Base-by-base conservation (phyloP, 345 rosid species). In the Geranium brycei region DNA sequence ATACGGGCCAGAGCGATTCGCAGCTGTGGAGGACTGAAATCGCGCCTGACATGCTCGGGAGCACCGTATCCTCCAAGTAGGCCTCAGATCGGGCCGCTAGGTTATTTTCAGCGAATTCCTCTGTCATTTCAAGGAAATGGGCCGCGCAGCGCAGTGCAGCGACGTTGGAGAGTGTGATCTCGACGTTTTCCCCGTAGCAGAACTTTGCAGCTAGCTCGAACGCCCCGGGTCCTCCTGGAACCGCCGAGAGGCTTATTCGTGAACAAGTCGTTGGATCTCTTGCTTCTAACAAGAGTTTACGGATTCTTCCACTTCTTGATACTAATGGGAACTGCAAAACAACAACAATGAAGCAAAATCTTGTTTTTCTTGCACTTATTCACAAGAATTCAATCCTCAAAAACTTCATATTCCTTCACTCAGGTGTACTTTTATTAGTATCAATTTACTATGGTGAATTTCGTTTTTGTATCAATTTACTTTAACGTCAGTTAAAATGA, bases 201-300 rank as follows among this genome's bases (percentile, higher is more conserved):
- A 88, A 90, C 79, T 93, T 93, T n/a, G 99, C 99, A 64, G 96
- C 99, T 2, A 82, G 77, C 76, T 90, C 99, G 41, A 93, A 93
- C 11, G 89, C 96, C 73, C 86, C 99, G 2, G 89, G 64, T 69
- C 96, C 97, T 28, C 97, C 99, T 0, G 96, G 99, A 31, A 81
- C 77, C 40, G 72, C 74, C 5, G 85, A 63, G 38, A 93, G 84
- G 73, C 61, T 86, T 16, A 90, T 65, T 67, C 79, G 84, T 2
- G 84, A 80, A 23, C 1, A 23, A 63, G 76, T 62, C 71, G 88
- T 90, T 7, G 87, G 63, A 61, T 89, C 98, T 68, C 86, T 92
- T 2, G 88, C 77, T 17, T 93, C 97, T 6, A 78, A 19, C 51
- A 93, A 68, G 59, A 85, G 72, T 69, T 88, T 93, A 58, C 97